Evolutionary conservation across 305 asterid species (phyloP).

Genomic region (Fraxinus floribunda): DNA sequence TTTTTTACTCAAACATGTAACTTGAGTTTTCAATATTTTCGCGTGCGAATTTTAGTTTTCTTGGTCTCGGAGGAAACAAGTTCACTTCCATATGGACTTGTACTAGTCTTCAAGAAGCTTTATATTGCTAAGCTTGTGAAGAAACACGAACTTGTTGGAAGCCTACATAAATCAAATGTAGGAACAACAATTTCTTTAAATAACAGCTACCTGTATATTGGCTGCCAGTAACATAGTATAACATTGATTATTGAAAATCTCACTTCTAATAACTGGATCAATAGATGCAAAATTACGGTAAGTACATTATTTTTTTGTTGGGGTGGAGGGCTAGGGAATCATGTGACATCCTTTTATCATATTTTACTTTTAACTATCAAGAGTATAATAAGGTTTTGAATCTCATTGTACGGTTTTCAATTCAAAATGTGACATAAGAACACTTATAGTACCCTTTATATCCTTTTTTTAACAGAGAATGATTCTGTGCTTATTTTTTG

Average conservation of each 20-base stretch:
- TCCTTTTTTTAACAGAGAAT: neutral
- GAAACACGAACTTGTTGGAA: neutral
- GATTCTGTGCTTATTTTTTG: neutral
- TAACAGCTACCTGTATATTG: neutral
- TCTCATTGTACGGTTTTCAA: neutral
- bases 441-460: neutral
- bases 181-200: neutral
- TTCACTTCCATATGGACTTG: neutral
- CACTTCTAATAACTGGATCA: neutral
- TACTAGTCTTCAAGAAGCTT: neutral
- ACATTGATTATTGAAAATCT: neutral
- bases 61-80: neutral
- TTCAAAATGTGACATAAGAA: neutral
- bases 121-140: neutral
- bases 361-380: neutral
- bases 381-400: neutral
- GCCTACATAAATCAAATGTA: conserved; percentile 19
- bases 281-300: neutral
- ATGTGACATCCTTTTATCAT: neutral
- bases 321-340: neutral
- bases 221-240: neutral
- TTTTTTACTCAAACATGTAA: neutral
- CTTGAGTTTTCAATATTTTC: neutral
- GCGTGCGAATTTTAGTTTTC: conserved; percentile 13
- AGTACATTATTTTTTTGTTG: neutral